Evolutionary conservation across 1,284 basidiomycete genomes (phyloP).

Genomic region (Porogramme epimiltina): DNA sequence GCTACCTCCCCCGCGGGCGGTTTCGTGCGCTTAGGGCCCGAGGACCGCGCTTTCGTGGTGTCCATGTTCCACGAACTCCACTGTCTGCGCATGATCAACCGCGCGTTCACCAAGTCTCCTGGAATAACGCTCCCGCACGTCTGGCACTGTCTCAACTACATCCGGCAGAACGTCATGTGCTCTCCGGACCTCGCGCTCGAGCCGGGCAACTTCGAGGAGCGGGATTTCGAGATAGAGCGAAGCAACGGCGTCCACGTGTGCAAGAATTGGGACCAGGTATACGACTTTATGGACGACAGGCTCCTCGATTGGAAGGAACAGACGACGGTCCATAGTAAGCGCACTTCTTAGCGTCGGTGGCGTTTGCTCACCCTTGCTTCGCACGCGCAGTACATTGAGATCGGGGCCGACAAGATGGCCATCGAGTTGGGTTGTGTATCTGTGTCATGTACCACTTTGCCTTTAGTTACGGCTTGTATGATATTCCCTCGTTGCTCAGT

Average conservation of each 20-base stretch:
- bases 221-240: conserved; percentile 41
- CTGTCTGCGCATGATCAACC: conserved; percentile 32
- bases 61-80: conserved; percentile 39
- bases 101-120: conserved; percentile 19
- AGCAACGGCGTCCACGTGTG: conserved; percentile 45
- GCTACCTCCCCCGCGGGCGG: conserved; percentile 1
- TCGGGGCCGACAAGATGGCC: too few species aligned
- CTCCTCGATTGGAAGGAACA: background rate
- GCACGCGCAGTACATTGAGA: too few species aligned
- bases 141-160: conserved; percentile 47
- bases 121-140: conserved; percentile 32
- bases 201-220: conserved; percentile 41
- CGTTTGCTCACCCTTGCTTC: too few species aligned
- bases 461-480: too few species aligned
- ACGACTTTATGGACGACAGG: conserved; percentile 20
- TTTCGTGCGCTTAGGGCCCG: conserved; percentile 25
- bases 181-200: conserved; percentile 45
- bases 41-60: conserved; percentile 27
- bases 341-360: too few species aligned
- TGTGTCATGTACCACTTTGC: too few species aligned
- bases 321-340: too few species aligned
- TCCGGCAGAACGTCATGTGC: conserved; percentile 45
- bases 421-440: too few species aligned
- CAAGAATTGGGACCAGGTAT: conserved; percentile 48
- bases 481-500: too few species aligned